Percentiles rank a stretch among this genome's conserved stretches.
Conservation (phyloP, 257 asterid species). For the Galeopsis tetrahit region DNA sequence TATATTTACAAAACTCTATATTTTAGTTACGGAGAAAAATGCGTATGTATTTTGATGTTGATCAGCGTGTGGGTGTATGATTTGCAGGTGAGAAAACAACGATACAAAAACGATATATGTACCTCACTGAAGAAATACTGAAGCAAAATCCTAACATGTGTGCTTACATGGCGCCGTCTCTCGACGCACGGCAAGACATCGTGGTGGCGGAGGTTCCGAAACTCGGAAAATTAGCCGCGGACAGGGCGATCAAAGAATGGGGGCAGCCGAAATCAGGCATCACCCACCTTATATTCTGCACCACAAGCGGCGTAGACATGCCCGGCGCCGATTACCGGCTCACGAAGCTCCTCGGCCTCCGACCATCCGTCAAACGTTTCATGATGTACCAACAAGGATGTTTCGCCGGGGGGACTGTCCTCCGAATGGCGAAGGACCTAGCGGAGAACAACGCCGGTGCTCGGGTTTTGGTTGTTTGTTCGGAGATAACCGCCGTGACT, state of each 20-base stretch:
- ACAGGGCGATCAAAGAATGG: conserved; percentile 80
- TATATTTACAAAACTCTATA: too few species aligned
- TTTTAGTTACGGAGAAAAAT: too few species aligned
- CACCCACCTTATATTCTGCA: conserved; percentile 74
- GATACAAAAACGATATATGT: conserved; percentile 68
- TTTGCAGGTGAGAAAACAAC: conserved; percentile 66
- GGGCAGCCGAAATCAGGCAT: conserved; percentile 79
- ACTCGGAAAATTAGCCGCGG: conserved; percentile 80
- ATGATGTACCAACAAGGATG: conserved; percentile 89
- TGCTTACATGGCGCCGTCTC: conserved; percentile 69
- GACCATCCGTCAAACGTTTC: conserved; percentile 63
- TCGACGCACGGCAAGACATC: conserved; percentile 71
- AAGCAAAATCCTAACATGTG: conserved; percentile 61
- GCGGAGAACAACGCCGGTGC: conserved; percentile 81
- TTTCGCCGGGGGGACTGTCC: conserved; percentile 71
- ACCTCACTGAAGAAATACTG: conserved; percentile 62
- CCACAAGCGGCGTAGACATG: conserved; percentile 87
- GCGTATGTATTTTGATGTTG: too few species aligned
- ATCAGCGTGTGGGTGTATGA: too few species aligned
- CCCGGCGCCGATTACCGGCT: conserved; percentile 85
- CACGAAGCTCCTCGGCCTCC: conserved; percentile 71
- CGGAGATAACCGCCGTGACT: conserved; percentile 56
- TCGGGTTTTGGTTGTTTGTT: conserved; percentile 66
- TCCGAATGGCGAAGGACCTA: conserved; percentile 73
- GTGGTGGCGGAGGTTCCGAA: conserved; percentile 77